A percentile compares a stretch with the other conserved stretches of the same genome.
Evolutionary conservation across 148 eudicot species (phyloP).

Genomic region (Camellia sinensis): DNA sequence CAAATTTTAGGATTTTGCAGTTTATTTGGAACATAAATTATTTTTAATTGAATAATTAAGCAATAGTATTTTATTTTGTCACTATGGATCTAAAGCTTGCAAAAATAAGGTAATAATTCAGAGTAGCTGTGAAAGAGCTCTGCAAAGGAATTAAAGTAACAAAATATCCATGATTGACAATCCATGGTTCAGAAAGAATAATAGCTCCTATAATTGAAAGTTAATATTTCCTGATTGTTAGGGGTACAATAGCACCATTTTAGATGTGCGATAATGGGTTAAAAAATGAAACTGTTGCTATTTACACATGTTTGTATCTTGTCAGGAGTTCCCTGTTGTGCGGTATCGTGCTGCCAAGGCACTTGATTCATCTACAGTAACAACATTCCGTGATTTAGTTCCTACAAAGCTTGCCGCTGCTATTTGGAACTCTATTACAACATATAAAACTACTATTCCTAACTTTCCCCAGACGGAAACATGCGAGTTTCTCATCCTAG

Average conservation of each 20-base stretch:
- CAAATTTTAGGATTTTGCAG: not conserved
- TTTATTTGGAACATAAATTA: not conserved
- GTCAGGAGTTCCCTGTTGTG: slow-evolving; percentile 82
- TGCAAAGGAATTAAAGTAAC: not conserved
- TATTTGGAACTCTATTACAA: slow-evolving; percentile 61
- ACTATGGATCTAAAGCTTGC: not conserved
- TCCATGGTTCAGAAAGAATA: not conserved
- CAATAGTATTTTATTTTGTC: too few relatives aligned
- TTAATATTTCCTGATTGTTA: too few relatives aligned
- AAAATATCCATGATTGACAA: not conserved
- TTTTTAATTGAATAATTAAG: too few relatives aligned
- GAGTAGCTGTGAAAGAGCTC: not conserved
- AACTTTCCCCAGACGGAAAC: slow-evolving; percentile 86
- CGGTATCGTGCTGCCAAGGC: slow-evolving; percentile 62
- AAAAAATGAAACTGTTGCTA: not conserved
- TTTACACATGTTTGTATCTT: slow-evolving; percentile 21
- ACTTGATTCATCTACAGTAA: slow-evolving; percentile 34
- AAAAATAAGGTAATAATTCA: slow-evolving; percentile 3
- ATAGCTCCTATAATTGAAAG: not conserved
- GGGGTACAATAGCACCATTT: not conserved
- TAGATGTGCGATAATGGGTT: not conserved
- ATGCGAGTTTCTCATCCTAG: slow-evolving; percentile 88
- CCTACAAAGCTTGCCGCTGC: slow-evolving; percentile 81
- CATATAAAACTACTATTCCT: slow-evolving; percentile 66
- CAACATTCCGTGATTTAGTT: slow-evolving; percentile 49